Evolutionary conservation across 139 green algal species (phyloP).

Genomic region (Gonium pectorale): DNA sequence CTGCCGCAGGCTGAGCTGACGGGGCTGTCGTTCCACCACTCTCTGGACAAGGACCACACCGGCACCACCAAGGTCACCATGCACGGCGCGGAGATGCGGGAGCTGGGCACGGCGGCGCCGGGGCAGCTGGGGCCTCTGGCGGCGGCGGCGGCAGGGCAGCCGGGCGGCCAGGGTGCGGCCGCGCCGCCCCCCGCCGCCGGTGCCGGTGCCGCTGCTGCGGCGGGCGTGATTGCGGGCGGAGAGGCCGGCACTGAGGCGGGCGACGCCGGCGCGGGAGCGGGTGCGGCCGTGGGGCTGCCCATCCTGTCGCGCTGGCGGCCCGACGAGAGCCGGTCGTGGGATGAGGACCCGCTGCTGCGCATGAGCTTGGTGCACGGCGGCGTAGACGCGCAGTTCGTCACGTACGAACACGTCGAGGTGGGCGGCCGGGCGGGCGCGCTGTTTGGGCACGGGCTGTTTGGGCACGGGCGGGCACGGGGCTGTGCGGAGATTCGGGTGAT

Average conservation of each 20-base stretch:
- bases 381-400: slow-evolving; percentile 48
- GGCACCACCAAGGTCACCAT: slow-evolving; percentile 56
- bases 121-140: slow-evolving; percentile 45
- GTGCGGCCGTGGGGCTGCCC: no score
- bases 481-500: no score
- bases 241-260: no score
- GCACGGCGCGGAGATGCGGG: slow-evolving; percentile 47
- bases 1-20: slow-evolving; percentile 23
- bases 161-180: neutral
- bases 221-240: neutral
- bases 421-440: neutral
- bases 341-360: slow-evolving; percentile 61
- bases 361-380: slow-evolving; percentile 57
- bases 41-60: slow-evolving; percentile 54
- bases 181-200: neutral
- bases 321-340: slow-evolving; percentile 6
- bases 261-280: no score
- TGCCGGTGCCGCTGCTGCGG: slow-evolving; percentile 10
- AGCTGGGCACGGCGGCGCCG: slow-evolving; percentile 22
- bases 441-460: no score
- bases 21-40: slow-evolving; percentile 46
- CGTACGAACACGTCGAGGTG: slow-evolving; percentile 76
- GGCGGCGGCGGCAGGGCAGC: neutral
- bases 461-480: no score
- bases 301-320: slow-evolving; percentile 9